A percentile compares a stretch with the other conserved stretches of the same genome.
Conservation (phyloP, 139 green algal species). For the Chlorella sorokiniana region DNA sequence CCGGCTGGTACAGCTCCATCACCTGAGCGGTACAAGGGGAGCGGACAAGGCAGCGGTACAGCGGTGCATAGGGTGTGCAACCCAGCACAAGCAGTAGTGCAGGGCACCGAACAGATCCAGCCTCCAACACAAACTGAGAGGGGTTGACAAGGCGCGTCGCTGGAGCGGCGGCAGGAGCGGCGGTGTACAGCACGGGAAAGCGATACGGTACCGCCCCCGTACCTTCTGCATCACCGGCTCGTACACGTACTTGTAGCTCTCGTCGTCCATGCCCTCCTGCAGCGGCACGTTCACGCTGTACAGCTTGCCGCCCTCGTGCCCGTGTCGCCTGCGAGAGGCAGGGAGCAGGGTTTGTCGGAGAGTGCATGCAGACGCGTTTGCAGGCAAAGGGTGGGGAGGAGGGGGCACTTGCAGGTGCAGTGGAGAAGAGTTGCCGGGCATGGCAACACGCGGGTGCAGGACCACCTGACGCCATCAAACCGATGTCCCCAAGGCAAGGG, state of each 20-base stretch:
- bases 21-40: slow-evolving; percentile 50
- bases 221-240: slow-evolving; percentile 92
- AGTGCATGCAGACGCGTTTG: neutral
- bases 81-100: neutral
- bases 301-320: slow-evolving; percentile 78
- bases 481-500: too few species aligned
- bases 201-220: neutral
- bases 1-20: slow-evolving; percentile 97
- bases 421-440: too few species aligned
- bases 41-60: neutral
- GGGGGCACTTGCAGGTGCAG: neutral
- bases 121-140: too few species aligned
- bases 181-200: neutral
- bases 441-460: too few species aligned
- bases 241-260: slow-evolving; percentile 91
- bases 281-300: slow-evolving; percentile 97
- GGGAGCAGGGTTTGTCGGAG: neutral
- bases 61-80: neutral
- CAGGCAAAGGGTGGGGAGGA: neutral
- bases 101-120: too few species aligned
- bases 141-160: too few species aligned
- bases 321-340: slow-evolving; percentile 55
- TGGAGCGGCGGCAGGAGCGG: neutral
- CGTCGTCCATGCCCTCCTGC: slow-evolving; percentile 96
- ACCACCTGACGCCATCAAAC: too few species aligned